A percentile compares a stretch with the other conserved stretches of the same genome.
phyloP scores from a whole-genome alignment of 257 asterid genomes.

The Solanum clarkiae region DNA sequence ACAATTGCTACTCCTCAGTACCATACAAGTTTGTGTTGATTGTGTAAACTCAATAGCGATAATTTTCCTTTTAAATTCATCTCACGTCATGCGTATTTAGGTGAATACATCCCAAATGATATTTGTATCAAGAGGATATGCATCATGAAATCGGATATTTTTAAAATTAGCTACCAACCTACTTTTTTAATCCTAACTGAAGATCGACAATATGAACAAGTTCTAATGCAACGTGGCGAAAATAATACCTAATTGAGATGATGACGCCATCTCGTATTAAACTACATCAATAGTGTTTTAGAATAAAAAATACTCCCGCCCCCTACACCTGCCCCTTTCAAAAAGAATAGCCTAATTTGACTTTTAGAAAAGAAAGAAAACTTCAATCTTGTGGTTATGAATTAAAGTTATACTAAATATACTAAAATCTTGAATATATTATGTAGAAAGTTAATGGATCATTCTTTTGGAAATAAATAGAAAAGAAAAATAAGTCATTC shows the following conservation, averaged over 20 bases:
- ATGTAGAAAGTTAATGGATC: too few species aligned
- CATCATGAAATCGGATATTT: background rate
- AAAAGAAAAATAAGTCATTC: too few species aligned
- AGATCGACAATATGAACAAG: background rate
- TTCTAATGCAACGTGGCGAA: background rate
- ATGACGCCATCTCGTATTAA: background rate
- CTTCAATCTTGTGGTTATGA: too few species aligned
- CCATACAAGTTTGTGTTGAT: background rate
- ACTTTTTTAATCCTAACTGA: background rate
- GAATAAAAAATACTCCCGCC: background rate
- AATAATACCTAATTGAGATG: background rate
- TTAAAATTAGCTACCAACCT: background rate
- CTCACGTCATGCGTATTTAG: fast-evolving
- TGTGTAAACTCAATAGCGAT: background rate
- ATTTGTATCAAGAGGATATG: background rate
- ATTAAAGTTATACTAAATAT: too few species aligned
- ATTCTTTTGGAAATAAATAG: too few species aligned
- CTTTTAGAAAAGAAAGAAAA: too few species aligned
- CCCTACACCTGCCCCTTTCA: too few species aligned
- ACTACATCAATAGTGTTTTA: background rate
- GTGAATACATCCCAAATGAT: background rate
- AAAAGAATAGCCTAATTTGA: too few species aligned
- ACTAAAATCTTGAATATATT: too few species aligned
- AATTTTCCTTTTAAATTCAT: background rate
- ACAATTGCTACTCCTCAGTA: background rate